A percentile compares a stretch with the other conserved stretches of the same genome.
Evolutionary conservation across 176 grass and related monocot species (phyloP).

Genomic region (Thalia dealbata): DNA sequence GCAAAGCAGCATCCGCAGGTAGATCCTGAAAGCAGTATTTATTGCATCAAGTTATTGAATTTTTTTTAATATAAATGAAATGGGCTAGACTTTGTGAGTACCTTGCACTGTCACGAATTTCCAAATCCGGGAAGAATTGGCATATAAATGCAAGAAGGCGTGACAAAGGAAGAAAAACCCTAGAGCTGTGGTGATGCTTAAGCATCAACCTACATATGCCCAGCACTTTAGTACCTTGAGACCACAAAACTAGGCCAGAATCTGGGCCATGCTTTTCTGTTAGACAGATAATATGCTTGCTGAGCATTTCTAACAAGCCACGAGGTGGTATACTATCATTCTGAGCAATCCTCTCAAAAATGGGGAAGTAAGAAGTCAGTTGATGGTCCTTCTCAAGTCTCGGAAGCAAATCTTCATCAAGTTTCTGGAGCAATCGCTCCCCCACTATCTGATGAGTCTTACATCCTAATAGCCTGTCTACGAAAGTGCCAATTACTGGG

Average conservation of each 20-base stretch:
- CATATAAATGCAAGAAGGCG: conserved; percentile 51
- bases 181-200: conserved; percentile 71
- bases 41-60: neutral
- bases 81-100: neutral
- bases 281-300: conserved; percentile 60
- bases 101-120: conserved; percentile 92
- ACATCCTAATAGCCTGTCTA: conserved; percentile 55
- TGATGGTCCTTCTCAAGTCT: conserved; percentile 59
- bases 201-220: conserved; percentile 66
- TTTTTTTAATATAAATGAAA: neutral
- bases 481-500: conserved; percentile 62
- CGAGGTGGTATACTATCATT: conserved; percentile 62
- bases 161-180: conserved; percentile 53
- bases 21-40: conserved; percentile 38
- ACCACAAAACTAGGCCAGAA: conserved; percentile 59
- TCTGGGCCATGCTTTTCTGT: conserved; percentile 53
- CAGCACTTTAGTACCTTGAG: conserved; percentile 78
- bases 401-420: conserved; percentile 64
- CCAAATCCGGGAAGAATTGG: conserved; percentile 76
- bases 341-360: conserved; percentile 76
- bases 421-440: conserved; percentile 48
- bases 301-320: conserved; percentile 67
- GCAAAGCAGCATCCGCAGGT: conserved; percentile 73
- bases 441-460: conserved; percentile 39
- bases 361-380: conserved; percentile 64